Base-by-base conservation (phyloP, 2,329 filamentous ascomycete genomes). In the Lanzia echinophila region DNA sequence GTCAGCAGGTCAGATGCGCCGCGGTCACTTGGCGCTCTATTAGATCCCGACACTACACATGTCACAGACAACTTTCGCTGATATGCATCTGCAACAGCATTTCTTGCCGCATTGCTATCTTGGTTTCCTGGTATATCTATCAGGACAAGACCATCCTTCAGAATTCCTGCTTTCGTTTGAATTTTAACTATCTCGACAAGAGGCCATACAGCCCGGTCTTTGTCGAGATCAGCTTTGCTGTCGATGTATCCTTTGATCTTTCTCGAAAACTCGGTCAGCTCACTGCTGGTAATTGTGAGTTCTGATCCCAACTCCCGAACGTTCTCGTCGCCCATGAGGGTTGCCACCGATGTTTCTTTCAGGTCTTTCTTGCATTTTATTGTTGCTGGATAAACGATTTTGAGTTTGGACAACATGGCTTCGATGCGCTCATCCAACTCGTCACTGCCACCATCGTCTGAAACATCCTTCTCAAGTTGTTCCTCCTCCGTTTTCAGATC, bases 331-430 rank as follows among this genome's bases (percentile, higher is more conserved):
- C 32, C 11, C 10, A 63, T 19, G 2, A 64, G 56, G 2, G 50
- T 12, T 15, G 55, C 22, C 3, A 57, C 42, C 1, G 57, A 49
- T 4, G 28, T 39, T 1, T 36, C 33, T 67, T 71, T 70, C 2
- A 76, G 63, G 3, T 62, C 56, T 5, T 69, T 58, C 2, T 70
- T 50, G 12, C 61, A 41, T 20, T 50, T 68, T 49, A 67, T 70
- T 0, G 64, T 50, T n/a, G n/a, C n/a, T 1, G 71, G 71, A 56
- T 76, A 76, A 3, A 76, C 70, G 3, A 70, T 69, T 51, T 70
- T 69, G 31, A 76, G 70, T 53, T 76, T 76, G 0, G 70, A 68
- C 60, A 72, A 73, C 10, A 44, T 38, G 5, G 39, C 32, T 4
- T 71, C 69, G 24, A 76, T 71, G 2, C 59, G 24, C n/a, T 33